phyloP scores from a whole-genome alignment of 2,329 filamentous ascomycete species.

The Phyllosticta citribraziliensis region DNA sequence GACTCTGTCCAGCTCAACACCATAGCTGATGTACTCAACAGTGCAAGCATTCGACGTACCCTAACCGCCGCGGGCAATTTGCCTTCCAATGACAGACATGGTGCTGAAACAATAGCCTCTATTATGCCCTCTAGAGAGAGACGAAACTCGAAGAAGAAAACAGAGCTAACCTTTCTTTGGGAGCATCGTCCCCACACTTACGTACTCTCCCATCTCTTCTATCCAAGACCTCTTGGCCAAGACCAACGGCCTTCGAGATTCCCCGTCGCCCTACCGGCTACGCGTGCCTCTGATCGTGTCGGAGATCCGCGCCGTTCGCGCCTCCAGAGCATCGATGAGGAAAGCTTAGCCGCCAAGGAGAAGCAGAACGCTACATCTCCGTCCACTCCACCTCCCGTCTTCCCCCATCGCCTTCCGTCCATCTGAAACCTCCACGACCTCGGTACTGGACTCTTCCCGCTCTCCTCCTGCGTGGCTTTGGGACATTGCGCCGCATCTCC shows the following conservation, averaged over 20 bases:
- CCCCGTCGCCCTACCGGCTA: neutral
- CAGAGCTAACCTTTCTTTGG: neutral
- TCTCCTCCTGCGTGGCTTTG: neutral
- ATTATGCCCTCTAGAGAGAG: neutral
- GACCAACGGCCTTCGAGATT: neutral
- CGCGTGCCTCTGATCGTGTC: neutral
- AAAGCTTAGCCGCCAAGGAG: neutral
- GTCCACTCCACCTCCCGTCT: neutral
- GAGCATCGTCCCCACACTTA: neutral
- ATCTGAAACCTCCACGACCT: neutral
- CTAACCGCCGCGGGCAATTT: neutral
- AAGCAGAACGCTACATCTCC: neutral
- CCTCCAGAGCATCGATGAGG: neutral
- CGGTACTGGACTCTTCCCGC: neutral
- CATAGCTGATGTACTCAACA: neutral
- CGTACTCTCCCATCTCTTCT: neutral
- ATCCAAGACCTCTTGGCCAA: neutral
- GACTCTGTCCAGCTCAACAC: neutral
- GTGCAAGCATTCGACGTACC: neutral
- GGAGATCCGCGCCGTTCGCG: neutral
- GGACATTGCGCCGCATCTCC: neutral
- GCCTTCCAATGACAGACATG: neutral
- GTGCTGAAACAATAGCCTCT: neutral
- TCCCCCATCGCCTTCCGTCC: neutral
- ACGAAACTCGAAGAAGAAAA: neutral